A percentile compares a stretch with the other conserved stretches of the same genome.
Evolutionary conservation across 805 yeast genomes (phyloP).

Genomic region (Monosporozyma aquatica): DNA sequence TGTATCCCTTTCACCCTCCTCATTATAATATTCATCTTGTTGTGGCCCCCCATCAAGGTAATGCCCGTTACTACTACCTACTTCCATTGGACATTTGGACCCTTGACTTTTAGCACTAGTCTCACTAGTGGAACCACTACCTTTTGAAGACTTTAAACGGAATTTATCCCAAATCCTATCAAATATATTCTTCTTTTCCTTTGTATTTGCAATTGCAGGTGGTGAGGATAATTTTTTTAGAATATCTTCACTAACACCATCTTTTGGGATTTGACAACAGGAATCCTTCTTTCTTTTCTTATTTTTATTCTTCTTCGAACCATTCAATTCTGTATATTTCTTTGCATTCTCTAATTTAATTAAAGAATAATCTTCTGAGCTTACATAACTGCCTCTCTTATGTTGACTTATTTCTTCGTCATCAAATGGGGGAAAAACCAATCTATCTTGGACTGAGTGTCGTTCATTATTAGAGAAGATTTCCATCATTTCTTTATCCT

Average conservation of each 20-base stretch:
- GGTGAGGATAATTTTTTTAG: neutral
- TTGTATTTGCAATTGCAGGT: neutral
- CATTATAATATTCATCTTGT: no score
- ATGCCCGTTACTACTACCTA: neutral
- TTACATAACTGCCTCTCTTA: neutral
- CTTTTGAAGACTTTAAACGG: neutral
- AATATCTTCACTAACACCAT: no score
- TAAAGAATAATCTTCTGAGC: neutral
- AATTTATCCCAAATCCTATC: conserved; percentile 1
- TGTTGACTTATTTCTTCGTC: neutral
- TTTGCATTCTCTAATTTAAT: neutral
- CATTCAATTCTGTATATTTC: neutral
- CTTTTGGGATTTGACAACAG: neutral
- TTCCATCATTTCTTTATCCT: conserved; percentile 2
- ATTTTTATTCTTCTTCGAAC: no score
- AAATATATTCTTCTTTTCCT: neutral
- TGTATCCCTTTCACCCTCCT: conserved; percentile 1
- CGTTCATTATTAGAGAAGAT: conserved; percentile 1
- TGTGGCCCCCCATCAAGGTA: neutral
- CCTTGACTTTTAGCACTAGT: neutral
- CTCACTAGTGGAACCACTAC: neutral
- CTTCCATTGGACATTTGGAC: neutral
- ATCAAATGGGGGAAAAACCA: conserved; percentile 1
- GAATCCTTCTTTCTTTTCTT: no score
- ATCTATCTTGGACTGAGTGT: neutral